Evolutionary conservation across 495 filamentous ascomycete species (phyloP).

Genomic region (Aspergillus mulundensis): DNA sequence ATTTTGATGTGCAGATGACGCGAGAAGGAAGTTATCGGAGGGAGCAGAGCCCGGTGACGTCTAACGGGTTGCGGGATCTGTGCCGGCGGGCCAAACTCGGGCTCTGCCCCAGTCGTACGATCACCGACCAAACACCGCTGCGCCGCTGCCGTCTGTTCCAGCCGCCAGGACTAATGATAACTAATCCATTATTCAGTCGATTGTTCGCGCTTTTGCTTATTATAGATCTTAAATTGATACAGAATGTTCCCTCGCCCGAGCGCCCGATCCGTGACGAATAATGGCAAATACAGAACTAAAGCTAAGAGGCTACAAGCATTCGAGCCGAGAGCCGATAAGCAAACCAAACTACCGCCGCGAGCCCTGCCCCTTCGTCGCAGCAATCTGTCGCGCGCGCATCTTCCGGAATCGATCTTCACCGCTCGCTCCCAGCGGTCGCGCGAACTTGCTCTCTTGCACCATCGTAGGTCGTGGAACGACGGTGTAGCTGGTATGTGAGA

Average conservation of each 20-base stretch:
- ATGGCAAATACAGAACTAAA: slow-evolving; percentile 5
- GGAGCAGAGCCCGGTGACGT: slow-evolving; percentile 34
- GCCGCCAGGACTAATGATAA: background rate
- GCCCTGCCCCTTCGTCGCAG: slow-evolving; percentile 51
- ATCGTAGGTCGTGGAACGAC: slow-evolving; percentile 66
- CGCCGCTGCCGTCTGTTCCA: background rate
- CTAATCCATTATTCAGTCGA: slow-evolving; percentile 1
- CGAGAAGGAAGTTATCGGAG: slow-evolving; percentile 5
- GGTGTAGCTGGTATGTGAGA: slow-evolving; percentile 71
- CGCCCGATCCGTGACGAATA: slow-evolving; percentile 7
- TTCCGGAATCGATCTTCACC: slow-evolving; percentile 78
- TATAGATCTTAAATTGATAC: background rate
- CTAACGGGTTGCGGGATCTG: background rate
- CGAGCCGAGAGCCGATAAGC: background rate
- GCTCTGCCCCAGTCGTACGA: slow-evolving; percentile 12
- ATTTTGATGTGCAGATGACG: slow-evolving; percentile 5
- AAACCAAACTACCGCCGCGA: slow-evolving; percentile 25
- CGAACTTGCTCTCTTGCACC: slow-evolving; percentile 46
- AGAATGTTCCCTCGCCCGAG: background rate
- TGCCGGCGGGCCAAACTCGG: background rate
- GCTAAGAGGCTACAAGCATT: background rate
- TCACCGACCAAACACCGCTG: slow-evolving; percentile 5
- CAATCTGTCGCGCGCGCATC: slow-evolving; percentile 69
- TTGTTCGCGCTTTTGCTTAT: slow-evolving; percentile 2
- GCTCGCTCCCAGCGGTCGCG: slow-evolving; percentile 64